phyloP scores from a whole-genome alignment of 2,329 filamentous ascomycete genomes.

The Cercospora sp. region DNA sequence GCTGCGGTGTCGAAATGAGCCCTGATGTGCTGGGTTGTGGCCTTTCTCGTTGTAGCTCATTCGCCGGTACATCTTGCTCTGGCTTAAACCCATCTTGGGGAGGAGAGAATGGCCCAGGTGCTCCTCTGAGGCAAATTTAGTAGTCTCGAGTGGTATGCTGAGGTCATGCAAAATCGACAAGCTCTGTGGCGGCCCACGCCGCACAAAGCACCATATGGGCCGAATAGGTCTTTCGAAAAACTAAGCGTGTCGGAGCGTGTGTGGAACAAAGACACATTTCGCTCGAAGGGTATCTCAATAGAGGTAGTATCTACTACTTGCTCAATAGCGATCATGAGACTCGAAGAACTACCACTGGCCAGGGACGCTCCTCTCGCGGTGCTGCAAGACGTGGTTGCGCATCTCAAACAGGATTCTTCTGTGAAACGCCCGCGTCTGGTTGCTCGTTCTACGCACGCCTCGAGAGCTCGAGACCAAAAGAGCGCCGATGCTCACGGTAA shows the following conservation, averaged over 20 bases:
- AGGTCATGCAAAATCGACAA: not conserved
- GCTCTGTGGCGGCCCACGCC: not conserved
- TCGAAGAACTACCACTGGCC: not conserved
- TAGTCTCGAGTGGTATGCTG: not conserved
- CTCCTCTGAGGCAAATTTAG: not conserved
- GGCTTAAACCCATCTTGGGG: not conserved
- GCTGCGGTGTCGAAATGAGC: not conserved
- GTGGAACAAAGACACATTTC: not conserved
- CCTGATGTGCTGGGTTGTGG: not conserved
- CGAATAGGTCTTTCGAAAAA: not conserved
- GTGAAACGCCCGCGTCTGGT: not conserved
- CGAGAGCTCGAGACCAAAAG: no score
- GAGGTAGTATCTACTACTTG: not conserved
- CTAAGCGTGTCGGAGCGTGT: not conserved
- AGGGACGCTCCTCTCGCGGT: not conserved
- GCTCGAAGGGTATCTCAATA: not conserved
- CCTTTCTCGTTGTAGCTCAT: conserved; percentile 7
- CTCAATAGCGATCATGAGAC: not conserved
- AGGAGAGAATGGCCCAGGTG: not conserved
- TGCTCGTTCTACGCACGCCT: not conserved
- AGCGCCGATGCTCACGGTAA: not conserved
- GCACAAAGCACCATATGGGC: not conserved
- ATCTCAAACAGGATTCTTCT: not conserved
- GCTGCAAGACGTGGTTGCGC: not conserved
- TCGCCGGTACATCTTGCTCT: conserved; percentile 9